phyloP scores from a whole-genome alignment of 805 yeast species.

The Metschnikowia lunata region DNA sequence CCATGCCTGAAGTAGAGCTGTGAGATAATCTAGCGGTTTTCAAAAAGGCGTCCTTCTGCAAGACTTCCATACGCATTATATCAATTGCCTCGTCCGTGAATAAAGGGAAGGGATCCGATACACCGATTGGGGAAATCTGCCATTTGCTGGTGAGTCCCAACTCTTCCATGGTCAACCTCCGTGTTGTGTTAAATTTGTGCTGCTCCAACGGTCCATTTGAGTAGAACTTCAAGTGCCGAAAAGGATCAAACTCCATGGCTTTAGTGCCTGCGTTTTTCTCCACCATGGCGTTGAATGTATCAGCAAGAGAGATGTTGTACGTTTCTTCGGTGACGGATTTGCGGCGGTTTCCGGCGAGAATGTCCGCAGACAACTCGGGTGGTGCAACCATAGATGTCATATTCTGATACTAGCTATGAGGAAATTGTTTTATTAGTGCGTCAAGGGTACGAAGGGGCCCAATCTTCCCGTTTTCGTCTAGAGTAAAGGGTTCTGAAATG shows the following conservation, averaged over 20 bases:
- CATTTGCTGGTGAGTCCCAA: constrained; percentile 42
- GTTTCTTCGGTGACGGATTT: constrained; percentile 27
- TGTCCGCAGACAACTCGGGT: constrained; percentile 27
- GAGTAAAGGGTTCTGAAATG: no score
- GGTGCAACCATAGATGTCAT: constrained; percentile 12
- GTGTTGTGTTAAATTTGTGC: constrained; percentile 33
- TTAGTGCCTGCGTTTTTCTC: constrained; percentile 4
- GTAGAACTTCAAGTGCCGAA: constrained; percentile 29
- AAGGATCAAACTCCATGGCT: constrained; percentile 31
- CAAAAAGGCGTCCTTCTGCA: constrained; percentile 43
- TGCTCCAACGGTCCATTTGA: constrained; percentile 31
- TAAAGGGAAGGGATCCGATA: constrained; percentile 55
- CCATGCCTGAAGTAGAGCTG: constrained; percentile 47
- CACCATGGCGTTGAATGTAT: constrained; percentile 8
- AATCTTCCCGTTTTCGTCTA: no score
- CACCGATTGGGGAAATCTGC: constrained; percentile 54
- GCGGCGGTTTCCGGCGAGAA: constrained; percentile 36
- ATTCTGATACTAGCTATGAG: no score
- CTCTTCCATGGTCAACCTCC: constrained; percentile 44
- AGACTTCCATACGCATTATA: constrained; percentile 54
- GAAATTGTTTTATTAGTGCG: no score
- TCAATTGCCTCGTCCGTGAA: constrained; percentile 58
- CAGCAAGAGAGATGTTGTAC: constrained; percentile 20
- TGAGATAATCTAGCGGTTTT: constrained; percentile 41
- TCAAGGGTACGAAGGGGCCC: no score